Base-by-base conservation (phyloP, 2,329 filamentous ascomycete genomes). In the Metarhizium brunneum region DNA sequence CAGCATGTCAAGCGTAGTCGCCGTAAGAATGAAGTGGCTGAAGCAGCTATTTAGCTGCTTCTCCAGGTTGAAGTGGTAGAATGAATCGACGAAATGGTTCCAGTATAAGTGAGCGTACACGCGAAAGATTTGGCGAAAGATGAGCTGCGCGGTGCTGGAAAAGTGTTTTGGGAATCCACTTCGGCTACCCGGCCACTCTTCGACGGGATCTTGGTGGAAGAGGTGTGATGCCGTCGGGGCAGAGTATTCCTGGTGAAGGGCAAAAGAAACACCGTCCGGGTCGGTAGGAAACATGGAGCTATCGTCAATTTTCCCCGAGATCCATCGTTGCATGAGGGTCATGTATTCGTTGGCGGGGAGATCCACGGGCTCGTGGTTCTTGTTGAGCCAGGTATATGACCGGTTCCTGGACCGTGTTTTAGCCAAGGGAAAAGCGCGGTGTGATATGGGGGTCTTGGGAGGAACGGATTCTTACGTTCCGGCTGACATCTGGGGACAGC, bases 41-140 rank as follows among this genome's bases (percentile, higher is more conserved):
- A 91, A 91, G 71, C 87, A 90, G 69, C 86, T 89, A 76, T 91
- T 91, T 58, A 91, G 78, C 63, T 88, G 85, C 68, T 88, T 86
- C 69, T 86, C 83, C 11, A 86, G 74, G 71, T 85, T 88, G 59
- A 91, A 78, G 68, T 90, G 85, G 73, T 88, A 90, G 71, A 90
- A 89, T 4, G 86, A 86, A 62, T 88, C 85, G 60, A 85, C 74
- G 71, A 88, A 97, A 72, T 96, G 92, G 56, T 90, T 88, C 80
- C 94, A 95, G 77, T 96, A 97, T 57, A 97, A 83, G 72, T 96
- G 92, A 49, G 92, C 87, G 67, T 96, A 96, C 63, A 95, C 91
- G 57, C 92, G 87, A 78, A 96, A 96, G 85, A 96, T 96, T 73
- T 95, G 92, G 64, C 90, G 87, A 76, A 96, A 90, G 64, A 95